Conservation (phyloP, 352 stramenopile species). For the Elongisporangium undulatum region DNA sequence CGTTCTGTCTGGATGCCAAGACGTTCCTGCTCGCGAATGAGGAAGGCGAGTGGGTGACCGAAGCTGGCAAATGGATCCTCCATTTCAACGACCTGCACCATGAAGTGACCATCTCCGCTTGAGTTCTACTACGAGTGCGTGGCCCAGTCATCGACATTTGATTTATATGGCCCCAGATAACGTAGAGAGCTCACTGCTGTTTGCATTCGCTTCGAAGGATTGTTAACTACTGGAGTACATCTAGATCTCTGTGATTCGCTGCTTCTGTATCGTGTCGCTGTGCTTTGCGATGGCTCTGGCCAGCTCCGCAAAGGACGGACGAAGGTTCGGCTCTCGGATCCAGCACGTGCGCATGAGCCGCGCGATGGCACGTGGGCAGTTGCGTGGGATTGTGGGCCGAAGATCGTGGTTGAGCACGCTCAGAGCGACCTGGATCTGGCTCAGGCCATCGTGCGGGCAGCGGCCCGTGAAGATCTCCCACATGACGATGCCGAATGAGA, state of each 20-base stretch:
- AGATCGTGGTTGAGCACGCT: conserved; percentile 78
- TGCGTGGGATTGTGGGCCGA: conserved; percentile 54
- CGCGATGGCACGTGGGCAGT: conserved; percentile 63
- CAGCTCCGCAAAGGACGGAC: conserved; percentile 67
- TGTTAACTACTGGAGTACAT: not conserved
- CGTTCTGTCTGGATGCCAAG: conserved; percentile 28
- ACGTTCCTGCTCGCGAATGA: conserved; percentile 37
- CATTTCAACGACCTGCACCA: conserved; percentile 22
- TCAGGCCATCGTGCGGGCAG: conserved; percentile 89
- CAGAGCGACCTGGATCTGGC: conserved; percentile 81
- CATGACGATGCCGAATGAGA: conserved; percentile 91
- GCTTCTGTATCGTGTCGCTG: not conserved
- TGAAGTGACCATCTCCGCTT: conserved; percentile 16
- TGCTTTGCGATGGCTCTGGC: not conserved
- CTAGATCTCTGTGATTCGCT: not conserved
- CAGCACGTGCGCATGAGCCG: conserved; percentile 78
- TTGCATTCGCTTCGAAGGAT: not conserved
- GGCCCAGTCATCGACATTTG: too few species aligned
- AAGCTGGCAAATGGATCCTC: conserved; percentile 38
- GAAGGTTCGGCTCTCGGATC: conserved; percentile 61
- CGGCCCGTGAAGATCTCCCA: conserved; percentile 91
- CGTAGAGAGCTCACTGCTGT: too few species aligned
- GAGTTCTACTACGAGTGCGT: not conserved
- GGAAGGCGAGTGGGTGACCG: conserved; percentile 25
- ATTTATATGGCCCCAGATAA: too few species aligned